Base-by-base conservation (phyloP, 2,329 filamentous ascomycete genomes). In the Aspergillus quadrilineatus region DNA sequence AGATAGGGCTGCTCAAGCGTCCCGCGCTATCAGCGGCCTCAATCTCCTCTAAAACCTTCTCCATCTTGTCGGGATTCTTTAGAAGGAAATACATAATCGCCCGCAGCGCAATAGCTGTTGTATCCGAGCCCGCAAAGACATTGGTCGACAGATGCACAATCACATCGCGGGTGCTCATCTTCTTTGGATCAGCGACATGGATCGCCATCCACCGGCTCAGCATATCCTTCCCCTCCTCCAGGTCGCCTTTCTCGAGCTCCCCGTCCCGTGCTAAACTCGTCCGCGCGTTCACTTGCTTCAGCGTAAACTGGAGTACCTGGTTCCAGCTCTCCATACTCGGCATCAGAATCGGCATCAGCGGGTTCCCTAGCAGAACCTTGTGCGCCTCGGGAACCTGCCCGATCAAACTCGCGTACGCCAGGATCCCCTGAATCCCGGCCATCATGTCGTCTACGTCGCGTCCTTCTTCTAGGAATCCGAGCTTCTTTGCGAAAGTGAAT, bases 371-470 rank as follows among this genome's bases (percentile, higher is more conserved):
- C 49, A 49, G 50, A 37, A 90, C 55, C 0, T 81, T 77, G 67
- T 92, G 89, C 1, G 92, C 78, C 53, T 85, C 78, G 6, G 87
- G 89, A 45, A 90, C 88, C 76, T 92, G 89, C 8, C 88, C 88
- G 30, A 90, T 42, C 6, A 50, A 37, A 50, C 48, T 50, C 4
- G 48, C 48, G 28, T 50, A 50, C 36, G 48, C 37, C n/a, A 50
- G 39, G 28, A 50, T 50, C 9, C 48, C 78, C 49, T 59, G 39
- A 90, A 72, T 65, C 89, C 89, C 0, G 71, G 30, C 75, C 4
- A 92, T 82, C 53, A 92, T 90, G 0, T 87, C 87, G 59, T 90
- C 87, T 10, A 92, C 84, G 60, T 92, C 89, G 67, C 86, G 80
- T 50, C 90, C 87, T 67, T 83, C 81, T 70, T 92, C 88, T 1